Conservation (phyloP, 2,329 filamentous ascomycete species). For the Herpotrichia juniperi region DNA sequence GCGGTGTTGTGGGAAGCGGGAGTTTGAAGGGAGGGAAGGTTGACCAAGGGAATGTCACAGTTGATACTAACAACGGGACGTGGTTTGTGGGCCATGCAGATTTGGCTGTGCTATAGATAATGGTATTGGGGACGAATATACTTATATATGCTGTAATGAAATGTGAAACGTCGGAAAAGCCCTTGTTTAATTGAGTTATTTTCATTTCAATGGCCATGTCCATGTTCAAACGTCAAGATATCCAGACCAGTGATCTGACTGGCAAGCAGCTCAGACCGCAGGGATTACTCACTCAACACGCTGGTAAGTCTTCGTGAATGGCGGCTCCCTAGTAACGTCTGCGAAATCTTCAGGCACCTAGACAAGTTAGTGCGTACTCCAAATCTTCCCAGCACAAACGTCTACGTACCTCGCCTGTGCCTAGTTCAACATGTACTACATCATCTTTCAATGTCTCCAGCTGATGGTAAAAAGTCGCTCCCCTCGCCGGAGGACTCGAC, state of each 20-base stretch:
- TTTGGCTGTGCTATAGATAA: conserved; percentile 28
- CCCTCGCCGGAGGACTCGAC: conserved; percentile 1
- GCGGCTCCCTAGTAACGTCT: not conserved
- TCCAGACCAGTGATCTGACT: too few relatives aligned
- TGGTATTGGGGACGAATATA: too few relatives aligned
- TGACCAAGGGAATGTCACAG: conserved; percentile 41
- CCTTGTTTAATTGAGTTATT: too few relatives aligned
- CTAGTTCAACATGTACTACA: conserved; percentile 5
- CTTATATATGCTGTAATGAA: too few relatives aligned
- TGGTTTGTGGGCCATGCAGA: conserved; percentile 40
- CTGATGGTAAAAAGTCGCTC: conserved; percentile 27
- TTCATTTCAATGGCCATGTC: too few relatives aligned
- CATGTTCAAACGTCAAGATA: too few relatives aligned
- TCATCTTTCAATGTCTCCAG: conserved; percentile 17
- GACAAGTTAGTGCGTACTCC: not conserved
- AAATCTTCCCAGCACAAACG: not conserved
- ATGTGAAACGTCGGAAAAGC: too few relatives aligned
- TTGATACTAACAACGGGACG: conserved; percentile 39
- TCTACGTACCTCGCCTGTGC: conserved; percentile 9
- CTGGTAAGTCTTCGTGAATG: conserved; percentile 6
- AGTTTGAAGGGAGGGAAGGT: conserved; percentile 57
- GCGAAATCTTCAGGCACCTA: conserved; percentile 5
- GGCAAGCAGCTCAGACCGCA: too few relatives aligned
- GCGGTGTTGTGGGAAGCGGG: conserved; percentile 61
- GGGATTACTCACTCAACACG: not conserved